Conservation (phyloP, 2,329 filamentous ascomycete genomes). For the Leptoxyphium fumago region DNA sequence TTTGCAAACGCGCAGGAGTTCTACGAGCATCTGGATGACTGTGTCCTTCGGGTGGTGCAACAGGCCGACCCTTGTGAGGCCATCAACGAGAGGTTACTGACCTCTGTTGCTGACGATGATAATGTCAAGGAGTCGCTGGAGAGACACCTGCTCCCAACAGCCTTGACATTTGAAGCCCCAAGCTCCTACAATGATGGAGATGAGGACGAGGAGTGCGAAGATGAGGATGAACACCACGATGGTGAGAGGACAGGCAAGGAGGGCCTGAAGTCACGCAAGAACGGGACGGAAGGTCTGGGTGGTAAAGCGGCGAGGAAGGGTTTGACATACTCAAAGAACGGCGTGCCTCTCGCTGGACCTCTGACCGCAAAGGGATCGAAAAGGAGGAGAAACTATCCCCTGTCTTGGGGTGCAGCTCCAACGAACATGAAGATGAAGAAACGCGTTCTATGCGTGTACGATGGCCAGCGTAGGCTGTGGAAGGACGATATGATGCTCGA, state of each 20-base stretch:
- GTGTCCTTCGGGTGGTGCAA: slow-evolving; percentile 48
- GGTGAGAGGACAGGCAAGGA: slow-evolving; percentile 30
- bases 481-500: slow-evolving; percentile 99
- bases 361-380: slow-evolving; percentile 48
- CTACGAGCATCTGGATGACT: slow-evolving; percentile 82
- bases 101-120: slow-evolving; percentile 45
- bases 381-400: slow-evolving; percentile 84
- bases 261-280: slow-evolving; percentile 35
- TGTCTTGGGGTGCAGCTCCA: slow-evolving; percentile 82
- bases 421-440: slow-evolving; percentile 98
- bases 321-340: slow-evolving; percentile 64
- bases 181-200: slow-evolving; percentile 37
- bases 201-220: slow-evolving; percentile 46
- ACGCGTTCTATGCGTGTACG: slow-evolving; percentile 83
- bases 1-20: slow-evolving; percentile 88
- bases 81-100: slow-evolving; percentile 40
- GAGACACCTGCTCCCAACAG: slow-evolving; percentile 39
- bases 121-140: slow-evolving; percentile 43
- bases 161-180: slow-evolving; percentile 28
- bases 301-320: slow-evolving; percentile 44
- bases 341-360: slow-evolving; percentile 43
- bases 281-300: slow-evolving; percentile 28
- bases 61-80: slow-evolving; percentile 43
- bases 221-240: slow-evolving; percentile 39
- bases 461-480: slow-evolving; percentile 73